Evolutionary conservation across 805 yeast genomes (phyloP).

Genomic region (Saturnispora sekii): DNA sequence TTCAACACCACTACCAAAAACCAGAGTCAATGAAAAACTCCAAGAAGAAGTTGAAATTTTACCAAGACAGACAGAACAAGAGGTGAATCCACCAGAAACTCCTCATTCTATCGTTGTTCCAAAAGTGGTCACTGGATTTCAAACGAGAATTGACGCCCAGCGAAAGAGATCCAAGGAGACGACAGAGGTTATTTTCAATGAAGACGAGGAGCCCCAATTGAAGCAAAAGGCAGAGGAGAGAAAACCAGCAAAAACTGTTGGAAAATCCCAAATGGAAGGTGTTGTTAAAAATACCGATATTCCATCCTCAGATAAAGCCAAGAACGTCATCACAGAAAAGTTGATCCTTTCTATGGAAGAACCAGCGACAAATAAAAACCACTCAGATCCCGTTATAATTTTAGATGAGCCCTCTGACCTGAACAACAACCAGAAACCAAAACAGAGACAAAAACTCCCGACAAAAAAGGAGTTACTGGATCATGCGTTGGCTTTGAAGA

Average conservation of each 20-base stretch:
- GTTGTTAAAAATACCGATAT: neutral
- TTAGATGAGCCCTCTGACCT: neutral
- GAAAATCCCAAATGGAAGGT: no score
- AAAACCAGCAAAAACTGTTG: no score
- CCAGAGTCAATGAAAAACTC: neutral
- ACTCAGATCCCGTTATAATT: neutral
- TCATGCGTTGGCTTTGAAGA: slow-evolving; percentile 1
- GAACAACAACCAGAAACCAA: neutral
- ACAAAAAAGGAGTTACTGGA: slow-evolving; percentile 3
- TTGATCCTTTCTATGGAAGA: neutral
- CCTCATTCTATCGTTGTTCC: neutral
- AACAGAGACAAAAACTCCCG: slow-evolving; percentile 3
- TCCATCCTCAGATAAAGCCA: neutral
- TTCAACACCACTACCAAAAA: slow-evolving; percentile 2
- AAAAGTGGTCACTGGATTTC: neutral
- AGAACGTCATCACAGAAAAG: neutral
- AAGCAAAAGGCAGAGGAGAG: neutral
- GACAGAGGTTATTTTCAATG: no score
- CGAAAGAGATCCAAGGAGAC: no score
- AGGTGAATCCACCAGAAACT: neutral
- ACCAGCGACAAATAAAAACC: slow-evolving; percentile 1
- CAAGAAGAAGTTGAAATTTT: neutral
- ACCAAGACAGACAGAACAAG: no score
- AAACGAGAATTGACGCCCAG: neutral
- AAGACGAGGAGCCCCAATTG: neutral